Base-by-base conservation (phyloP, 2,329 filamentous ascomycete species). In the Periconia digitata region DNA sequence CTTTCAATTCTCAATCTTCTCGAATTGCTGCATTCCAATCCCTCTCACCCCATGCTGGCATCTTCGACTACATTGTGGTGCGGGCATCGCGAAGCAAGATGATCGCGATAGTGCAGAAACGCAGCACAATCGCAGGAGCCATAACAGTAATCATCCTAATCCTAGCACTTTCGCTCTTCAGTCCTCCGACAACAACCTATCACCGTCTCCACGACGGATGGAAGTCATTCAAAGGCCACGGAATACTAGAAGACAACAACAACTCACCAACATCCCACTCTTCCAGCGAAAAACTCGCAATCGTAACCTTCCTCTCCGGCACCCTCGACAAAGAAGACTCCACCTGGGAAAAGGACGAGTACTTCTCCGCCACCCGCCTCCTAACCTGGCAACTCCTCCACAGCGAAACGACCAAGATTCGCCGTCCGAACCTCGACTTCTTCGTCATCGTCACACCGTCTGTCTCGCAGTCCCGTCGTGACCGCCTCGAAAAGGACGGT, bases 321-420 rank as follows among this genome's bases (percentile, higher is more conserved):
- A 48, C 40, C 5, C 21, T 43, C 16, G 46, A 35, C 20, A 21
- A 38, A 15, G 34, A 48, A 15, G 46, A 48, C 6, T n/a, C n/a
- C n/a, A 34, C 43, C 24, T 40, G 42, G 20, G 51, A 41, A 24
- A 41, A 53, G 34, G 54, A 61, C 51, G 56, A 64, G 45, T 76
- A 76, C 54, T 73, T 71, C 47, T 53, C 63, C 22, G 71, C 66
- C 18, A 59, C 67, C 2, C 70, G 74, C 8, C 62, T 70, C 40
- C 58, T 75, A 13, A 59, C 65, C 17, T 75, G 74, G 54, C 73
- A 75, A 50, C 54, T 75, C 5, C 61, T 74, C 2, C 69, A 74
- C 46, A 66, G 61, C 24, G 55, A 62, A 1, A 47, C 62, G 13
- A 76, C 73, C 3, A 37, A 38, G 35, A 44, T 37, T 12, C 57